Conservation (phyloP, 139 green algal genomes). For the Coelastrella sp. region DNA sequence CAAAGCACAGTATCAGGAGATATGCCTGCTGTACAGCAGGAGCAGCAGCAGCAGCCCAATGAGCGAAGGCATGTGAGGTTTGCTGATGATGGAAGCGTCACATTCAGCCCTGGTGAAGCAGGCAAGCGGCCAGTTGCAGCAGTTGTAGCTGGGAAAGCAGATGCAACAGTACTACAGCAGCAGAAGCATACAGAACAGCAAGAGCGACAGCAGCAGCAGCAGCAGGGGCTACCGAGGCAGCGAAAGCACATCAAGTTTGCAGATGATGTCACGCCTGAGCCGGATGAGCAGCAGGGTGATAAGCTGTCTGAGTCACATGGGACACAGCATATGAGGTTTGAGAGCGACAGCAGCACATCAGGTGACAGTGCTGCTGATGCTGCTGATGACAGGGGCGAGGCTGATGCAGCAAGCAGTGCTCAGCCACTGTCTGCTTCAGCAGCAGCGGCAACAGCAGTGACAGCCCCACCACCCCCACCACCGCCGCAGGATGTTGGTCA, state of each 20-base stretch:
- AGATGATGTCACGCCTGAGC: not conserved
- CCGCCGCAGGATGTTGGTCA: no score
- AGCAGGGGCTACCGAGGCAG: not conserved
- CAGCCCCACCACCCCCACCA: not conserved
- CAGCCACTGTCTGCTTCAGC: not conserved
- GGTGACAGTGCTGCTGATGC: not conserved
- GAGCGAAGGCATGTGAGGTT: not conserved
- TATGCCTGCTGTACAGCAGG: no score
- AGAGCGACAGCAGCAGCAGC: not conserved
- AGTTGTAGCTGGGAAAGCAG: not conserved
- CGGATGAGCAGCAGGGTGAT: not conserved
- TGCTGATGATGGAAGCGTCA: not conserved
- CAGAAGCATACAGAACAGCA: not conserved
- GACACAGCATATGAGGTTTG: not conserved
- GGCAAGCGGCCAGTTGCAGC: not conserved
- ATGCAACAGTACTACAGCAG: not conserved
- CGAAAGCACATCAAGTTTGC: not conserved
- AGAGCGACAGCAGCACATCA: not conserved
- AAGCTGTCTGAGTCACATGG: no score
- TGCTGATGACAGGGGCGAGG: not conserved
- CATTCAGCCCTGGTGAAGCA: not conserved
- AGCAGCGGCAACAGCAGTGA: not conserved
- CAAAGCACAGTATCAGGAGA: no score
- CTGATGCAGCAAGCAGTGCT: not conserved
- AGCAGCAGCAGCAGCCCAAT: not conserved